Percentiles rank a stretch among this genome's conserved stretches.
These are phyloP conservation scores for Eucalyptus caleyi DNA, from an alignment of 345 rosid species.

Conservation along the genomic window DNA sequence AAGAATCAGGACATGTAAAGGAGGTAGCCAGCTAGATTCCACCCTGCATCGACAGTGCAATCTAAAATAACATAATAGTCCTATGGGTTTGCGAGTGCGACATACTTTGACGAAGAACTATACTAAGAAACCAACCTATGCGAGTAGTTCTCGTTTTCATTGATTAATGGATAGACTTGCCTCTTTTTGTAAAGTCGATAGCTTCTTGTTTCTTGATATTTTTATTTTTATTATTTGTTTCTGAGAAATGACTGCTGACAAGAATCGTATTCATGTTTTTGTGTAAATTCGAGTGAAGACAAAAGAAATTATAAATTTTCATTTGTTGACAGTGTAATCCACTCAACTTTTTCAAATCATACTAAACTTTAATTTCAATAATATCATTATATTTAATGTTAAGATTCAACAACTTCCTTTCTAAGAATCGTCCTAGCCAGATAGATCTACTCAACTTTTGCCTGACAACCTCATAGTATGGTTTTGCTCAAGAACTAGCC, in stretches of 20 bases:
- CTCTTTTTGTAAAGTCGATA: background rate
- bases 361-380: background rate
- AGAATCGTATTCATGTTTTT: background rate
- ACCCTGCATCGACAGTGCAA: background rate
- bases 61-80: background rate
- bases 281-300: background rate
- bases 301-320: background rate
- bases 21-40: background rate
- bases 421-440: fast-evolving
- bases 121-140: background rate
- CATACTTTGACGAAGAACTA: background rate
- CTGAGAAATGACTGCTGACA: background rate
- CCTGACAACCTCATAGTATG: too few relatives aligned
- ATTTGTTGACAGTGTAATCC: background rate
- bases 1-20: background rate
- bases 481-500: too few relatives aligned
- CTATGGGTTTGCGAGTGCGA: background rate
- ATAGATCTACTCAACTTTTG: too few relatives aligned
- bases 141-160: background rate
- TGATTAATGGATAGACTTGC: background rate
- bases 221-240: fast-evolving
- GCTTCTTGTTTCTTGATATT: background rate
- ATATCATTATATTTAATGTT: background rate
- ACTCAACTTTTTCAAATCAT: background rate
- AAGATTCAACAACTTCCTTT: too few relatives aligned